Evolutionary conservation across 345 rosid species (phyloP), one percentile per base, ranked within the genome.

Genomic region (Fremontodendron californicum): DNA sequence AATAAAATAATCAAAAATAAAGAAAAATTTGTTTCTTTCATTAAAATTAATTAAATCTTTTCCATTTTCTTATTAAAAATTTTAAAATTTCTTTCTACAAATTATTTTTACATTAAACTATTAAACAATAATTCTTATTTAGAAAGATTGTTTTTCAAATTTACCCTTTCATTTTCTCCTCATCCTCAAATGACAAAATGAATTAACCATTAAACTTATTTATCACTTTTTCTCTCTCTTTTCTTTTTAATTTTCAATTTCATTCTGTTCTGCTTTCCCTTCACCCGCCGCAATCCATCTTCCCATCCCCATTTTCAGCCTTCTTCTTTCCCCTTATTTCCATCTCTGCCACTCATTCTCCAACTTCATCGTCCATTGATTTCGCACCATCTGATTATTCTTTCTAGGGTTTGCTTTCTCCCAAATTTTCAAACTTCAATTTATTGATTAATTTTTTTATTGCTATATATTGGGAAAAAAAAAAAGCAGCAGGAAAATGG

Each of bases 401-500:
- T 49, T 33, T 46, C 68, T 63, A 76, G 77, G 80, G 77, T 66
- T 77, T 67, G n/a, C 51, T 67, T 69, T 37, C 4, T 46, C 37
- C 4, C 55, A 27, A 16, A 40, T 25, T 69, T 71, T 9, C 6
- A 19, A 9, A 2, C 49, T 43, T 6, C 3, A 18, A 71, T 31
- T 48, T 18, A 3, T n/a, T 48, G 0, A 31, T 31, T 70, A 4
- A 48, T 29, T 69, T 46, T 29, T 25, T 70, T 16, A 46, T 70
- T 70, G 21, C 25, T 48, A 16, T 69, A 69, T 46, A 68, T 68
- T 21, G 1, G 23, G 9, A 5, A 19, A 4, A 23, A 6, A 15
- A 6, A 68, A 15, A 66, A 25, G 25, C 15, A 69, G 40, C 71
- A 0, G 57, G 73, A 15, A 43, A 57, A 85, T 87, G 90, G 90